phyloP scores from a whole-genome alignment of 1,284 basidiomycete species.

The Trichosporon coremiiforme region DNA sequence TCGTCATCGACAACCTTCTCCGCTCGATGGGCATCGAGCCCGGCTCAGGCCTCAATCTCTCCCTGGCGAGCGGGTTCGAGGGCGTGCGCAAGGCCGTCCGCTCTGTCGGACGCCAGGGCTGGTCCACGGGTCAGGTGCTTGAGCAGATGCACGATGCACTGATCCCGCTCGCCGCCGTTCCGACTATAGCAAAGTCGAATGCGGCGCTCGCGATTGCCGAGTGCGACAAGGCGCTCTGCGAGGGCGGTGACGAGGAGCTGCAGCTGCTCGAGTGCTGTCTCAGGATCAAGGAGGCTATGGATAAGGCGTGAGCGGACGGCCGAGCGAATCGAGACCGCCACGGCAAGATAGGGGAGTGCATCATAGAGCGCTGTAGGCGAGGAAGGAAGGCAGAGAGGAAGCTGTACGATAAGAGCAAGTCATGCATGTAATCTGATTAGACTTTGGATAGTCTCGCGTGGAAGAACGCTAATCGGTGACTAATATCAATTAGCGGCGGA shows the following conservation, averaged over 20 bases:
- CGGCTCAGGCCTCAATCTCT: slow-evolving; percentile 61
- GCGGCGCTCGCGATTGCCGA: slow-evolving; percentile 87
- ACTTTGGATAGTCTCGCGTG: neutral
- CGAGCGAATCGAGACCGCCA: too few species aligned
- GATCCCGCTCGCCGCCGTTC: slow-evolving; percentile 76
- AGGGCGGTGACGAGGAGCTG: slow-evolving; percentile 97
- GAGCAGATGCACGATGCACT: slow-evolving; percentile 92
- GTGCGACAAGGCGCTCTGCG: slow-evolving; percentile 92
- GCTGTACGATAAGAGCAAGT: slow-evolving; percentile 15
- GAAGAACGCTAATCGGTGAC: neutral
- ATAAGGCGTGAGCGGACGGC: slow-evolving; percentile 23
- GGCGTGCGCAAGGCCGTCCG: slow-evolving; percentile 72
- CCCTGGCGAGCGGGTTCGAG: slow-evolving; percentile 65
- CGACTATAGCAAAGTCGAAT: slow-evolving; percentile 76
- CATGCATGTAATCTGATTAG: slow-evolving; percentile 12
- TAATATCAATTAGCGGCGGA: neutral
- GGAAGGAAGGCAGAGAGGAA: neutral
- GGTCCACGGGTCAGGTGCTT: slow-evolving; percentile 87
- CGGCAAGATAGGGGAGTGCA: too few species aligned
- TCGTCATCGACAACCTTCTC: slow-evolving; percentile 71
- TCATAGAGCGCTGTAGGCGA: too few species aligned
- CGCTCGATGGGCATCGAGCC: slow-evolving; percentile 73
- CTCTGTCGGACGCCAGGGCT: slow-evolving; percentile 79
- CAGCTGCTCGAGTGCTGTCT: slow-evolving; percentile 88
- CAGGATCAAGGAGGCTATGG: slow-evolving; percentile 68